phyloP scores from a whole-genome alignment of 2,329 filamentous ascomycete genomes.

The Cladobotryum mycophilum region DNA sequence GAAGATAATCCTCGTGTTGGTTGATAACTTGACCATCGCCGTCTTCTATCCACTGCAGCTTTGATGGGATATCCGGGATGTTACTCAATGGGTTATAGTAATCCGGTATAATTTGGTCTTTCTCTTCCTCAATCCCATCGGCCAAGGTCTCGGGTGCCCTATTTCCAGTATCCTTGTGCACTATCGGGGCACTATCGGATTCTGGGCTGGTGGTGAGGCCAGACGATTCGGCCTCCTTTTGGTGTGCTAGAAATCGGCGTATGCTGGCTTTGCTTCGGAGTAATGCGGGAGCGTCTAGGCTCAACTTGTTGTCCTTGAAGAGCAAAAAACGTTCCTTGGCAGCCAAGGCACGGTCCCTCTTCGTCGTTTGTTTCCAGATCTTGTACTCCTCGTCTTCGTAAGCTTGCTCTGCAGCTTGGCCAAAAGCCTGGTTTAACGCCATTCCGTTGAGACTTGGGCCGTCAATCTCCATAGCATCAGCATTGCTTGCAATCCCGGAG shows the following conservation, averaged over 20 bases:
- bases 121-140: constrained; percentile 88
- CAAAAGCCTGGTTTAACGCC: constrained; percentile 56
- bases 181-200: constrained; percentile 30
- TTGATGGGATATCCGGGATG: constrained; percentile 75
- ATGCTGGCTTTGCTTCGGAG: constrained; percentile 81
- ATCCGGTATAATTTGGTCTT: constrained; percentile 79
- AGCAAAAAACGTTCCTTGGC: constrained; percentile 81
- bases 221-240: constrained; percentile 58
- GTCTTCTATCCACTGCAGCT: constrained; percentile 83
- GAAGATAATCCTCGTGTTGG: constrained; percentile 77
- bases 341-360: constrained; percentile 83
- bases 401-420: constrained; percentile 63
- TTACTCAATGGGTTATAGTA: constrained; percentile 87
- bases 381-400: constrained; percentile 94
- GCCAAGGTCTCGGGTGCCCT: constrained; percentile 69
- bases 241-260: constrained; percentile 77
- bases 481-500: constrained; percentile 63
- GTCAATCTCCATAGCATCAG: constrained; percentile 83
- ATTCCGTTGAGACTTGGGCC: constrained; percentile 63
- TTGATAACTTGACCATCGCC: constrained; percentile 83
- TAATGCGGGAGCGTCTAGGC: constrained; percentile 80
- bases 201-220: constrained; percentile 32
- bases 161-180: constrained; percentile 41
- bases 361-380: constrained; percentile 98
- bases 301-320: constrained; percentile 79